These are phyloP conservation scores for Fusarium albosuccineum DNA, from an alignment of 2,329 filamentous ascomycete genomes.

Conservation along the genomic window DNA sequence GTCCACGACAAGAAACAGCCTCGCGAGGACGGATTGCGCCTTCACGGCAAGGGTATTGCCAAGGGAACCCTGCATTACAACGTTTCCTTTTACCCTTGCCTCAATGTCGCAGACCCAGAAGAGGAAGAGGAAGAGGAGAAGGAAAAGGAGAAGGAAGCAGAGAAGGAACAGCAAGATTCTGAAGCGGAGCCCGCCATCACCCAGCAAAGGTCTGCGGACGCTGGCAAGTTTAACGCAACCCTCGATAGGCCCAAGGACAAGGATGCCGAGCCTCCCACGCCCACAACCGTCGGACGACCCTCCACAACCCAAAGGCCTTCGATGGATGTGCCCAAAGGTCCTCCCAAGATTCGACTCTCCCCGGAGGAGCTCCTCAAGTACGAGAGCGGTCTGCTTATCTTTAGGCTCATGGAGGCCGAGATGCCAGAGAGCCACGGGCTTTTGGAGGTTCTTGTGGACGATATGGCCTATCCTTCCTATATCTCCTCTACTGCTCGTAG, in stretches of 20 bases:
- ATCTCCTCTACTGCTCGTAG: slow-evolving; percentile 80
- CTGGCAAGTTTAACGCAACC: slow-evolving; percentile 60
- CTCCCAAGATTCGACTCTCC: slow-evolving; percentile 82
- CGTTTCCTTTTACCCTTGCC: slow-evolving; percentile 88
- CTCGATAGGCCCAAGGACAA: slow-evolving; percentile 48
- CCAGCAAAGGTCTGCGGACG: slow-evolving; percentile 45
- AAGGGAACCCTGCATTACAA: slow-evolving; percentile 89
- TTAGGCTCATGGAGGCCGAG: slow-evolving; percentile 92
- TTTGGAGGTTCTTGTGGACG: slow-evolving; percentile 92
- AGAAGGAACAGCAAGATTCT: slow-evolving; percentile 32
- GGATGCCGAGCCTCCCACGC: slow-evolving; percentile 44
- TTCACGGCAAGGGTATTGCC: slow-evolving; percentile 77
- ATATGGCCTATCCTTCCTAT: slow-evolving; percentile 93
- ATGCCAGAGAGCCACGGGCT: slow-evolving; percentile 81
- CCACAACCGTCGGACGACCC: slow-evolving; percentile 61
- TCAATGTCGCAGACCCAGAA: slow-evolving; percentile 90
- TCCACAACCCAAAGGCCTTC: slow-evolving; percentile 52
- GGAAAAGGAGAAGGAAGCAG: slow-evolving; percentile 47
- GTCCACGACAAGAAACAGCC: slow-evolving; percentile 81
- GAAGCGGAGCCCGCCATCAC: slow-evolving; percentile 30
- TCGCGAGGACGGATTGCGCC: slow-evolving; percentile 75
- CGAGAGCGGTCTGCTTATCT: slow-evolving; percentile 92
- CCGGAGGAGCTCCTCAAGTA: slow-evolving; percentile 86
- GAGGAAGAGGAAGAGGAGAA: slow-evolving; percentile 76
- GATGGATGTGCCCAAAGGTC: slow-evolving; percentile 63